Base-by-base conservation (phyloP, 1,139 yeast genomes). In the Sporopachydermia cereana region DNA sequence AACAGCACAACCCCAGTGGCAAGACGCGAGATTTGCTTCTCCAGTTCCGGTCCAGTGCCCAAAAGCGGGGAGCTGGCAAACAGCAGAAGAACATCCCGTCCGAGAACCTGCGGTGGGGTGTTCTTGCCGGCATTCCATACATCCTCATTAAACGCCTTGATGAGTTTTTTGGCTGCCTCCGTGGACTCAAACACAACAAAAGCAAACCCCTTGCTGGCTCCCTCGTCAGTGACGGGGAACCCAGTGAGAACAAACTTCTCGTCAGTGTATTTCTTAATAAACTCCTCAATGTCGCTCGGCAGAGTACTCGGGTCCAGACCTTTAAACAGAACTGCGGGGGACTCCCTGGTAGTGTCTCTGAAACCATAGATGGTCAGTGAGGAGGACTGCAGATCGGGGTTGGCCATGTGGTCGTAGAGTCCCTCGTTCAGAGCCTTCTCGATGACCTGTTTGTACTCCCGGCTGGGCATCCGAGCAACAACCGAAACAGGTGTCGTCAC, bases 81-180 rank as follows among this genome's bases (percentile, higher is more conserved):
- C 39, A 34, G 9, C 50, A 34, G 9, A 7, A 34, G 9, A 34
- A 34, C 39, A n/a, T 34, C 39, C 9, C 22, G 7, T 7, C n/a
- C n/a, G 9, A 16, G 9, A 20, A 34, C 17, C 17, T 16, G 18
- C 9, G 9, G 20, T 16, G 18, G 22, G 5, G 39, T 7, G 5
- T 16, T 7, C 17, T 16, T 34, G 9, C 22, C 22, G 39, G 12
- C 9, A 5, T 34, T 21, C n/a, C 18, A 12, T 12, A 20, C 39
- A 7, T 16, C 22, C 17, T 34, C n/a, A 34, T 34, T 34, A 21
- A 34, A 34, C n/a, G 18, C 22, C 18, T 34, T n/a, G n/a, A 34
- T 34, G 9, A 34, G 9, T n/a, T 16, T 9, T n/a, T 34, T 20
- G 22, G 39, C 39, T 16, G 22, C 22, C 9, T 34, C 39, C 18